These are phyloP conservation scores for Maudiozyma pseudohumilis DNA, from an alignment of 805 yeast species.

Conservation along the genomic window DNA sequence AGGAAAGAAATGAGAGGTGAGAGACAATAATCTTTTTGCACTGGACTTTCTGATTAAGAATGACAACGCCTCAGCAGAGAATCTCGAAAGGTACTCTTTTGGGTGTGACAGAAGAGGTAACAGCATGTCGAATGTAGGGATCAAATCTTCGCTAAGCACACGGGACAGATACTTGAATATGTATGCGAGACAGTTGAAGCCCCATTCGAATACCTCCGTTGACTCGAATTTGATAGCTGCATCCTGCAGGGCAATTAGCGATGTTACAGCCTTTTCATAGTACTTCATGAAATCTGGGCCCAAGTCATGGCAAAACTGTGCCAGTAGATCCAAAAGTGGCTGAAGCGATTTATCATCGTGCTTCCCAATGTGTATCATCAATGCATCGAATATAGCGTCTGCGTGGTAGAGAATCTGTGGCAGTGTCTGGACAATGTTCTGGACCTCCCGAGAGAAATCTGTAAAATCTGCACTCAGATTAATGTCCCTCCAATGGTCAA, in stretches of 20 bases:
- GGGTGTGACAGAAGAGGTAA: slow-evolving; percentile 52
- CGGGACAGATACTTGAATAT: slow-evolving; percentile 79
- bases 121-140: slow-evolving; percentile 58
- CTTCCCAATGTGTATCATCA: slow-evolving; percentile 38
- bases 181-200: slow-evolving; percentile 77
- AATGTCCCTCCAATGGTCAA: slow-evolving; percentile 81
- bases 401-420: slow-evolving; percentile 77
- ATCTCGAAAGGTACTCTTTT: slow-evolving; percentile 61
- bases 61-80: slow-evolving; percentile 85
- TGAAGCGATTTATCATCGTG: slow-evolving; percentile 67
- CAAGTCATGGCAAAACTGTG: slow-evolving; percentile 84
- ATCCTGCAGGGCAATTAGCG: slow-evolving; percentile 38
- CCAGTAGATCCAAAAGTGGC: slow-evolving; percentile 67
- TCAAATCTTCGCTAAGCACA: slow-evolving; percentile 48
- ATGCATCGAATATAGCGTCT: slow-evolving; percentile 42
- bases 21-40: slow-evolving; percentile 34
- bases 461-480: slow-evolving; percentile 67
- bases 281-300: slow-evolving; percentile 82
- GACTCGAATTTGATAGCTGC: slow-evolving; percentile 41
- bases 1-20: slow-evolving; percentile 37
- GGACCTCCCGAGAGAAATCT: slow-evolving; percentile 48
- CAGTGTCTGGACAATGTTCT: slow-evolving; percentile 50
- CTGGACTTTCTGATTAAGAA: slow-evolving; percentile 66
- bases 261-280: slow-evolving; percentile 43
- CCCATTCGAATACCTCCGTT: slow-evolving; percentile 64